A percentile compares a stretch with the other conserved stretches of the same genome.
Evolutionary conservation across 2,329 filamentous ascomycete genomes (phyloP).

Genomic region (Chrysoporthe puriensis): DNA sequence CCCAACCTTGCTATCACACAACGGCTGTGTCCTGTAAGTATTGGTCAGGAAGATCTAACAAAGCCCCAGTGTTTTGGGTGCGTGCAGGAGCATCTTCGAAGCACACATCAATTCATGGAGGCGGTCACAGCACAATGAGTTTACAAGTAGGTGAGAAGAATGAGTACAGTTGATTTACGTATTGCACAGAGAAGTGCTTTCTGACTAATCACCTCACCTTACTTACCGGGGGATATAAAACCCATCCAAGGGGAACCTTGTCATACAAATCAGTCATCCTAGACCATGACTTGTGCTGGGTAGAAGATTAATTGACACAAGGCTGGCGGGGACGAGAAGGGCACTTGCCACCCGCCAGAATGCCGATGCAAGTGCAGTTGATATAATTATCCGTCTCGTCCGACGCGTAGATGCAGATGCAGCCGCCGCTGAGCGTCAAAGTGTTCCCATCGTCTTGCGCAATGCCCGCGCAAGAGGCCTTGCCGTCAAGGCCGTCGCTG

Average conservation of each 20-base stretch:
- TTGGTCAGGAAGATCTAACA: no score
- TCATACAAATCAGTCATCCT: no score
- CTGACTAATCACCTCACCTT: neutral
- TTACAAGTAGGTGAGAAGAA: neutral
- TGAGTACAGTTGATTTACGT: neutral
- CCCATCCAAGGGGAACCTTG: neutral
- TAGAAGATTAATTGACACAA: neutral
- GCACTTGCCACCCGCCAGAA: neutral
- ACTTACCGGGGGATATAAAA: neutral
- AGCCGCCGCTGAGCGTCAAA: neutral
- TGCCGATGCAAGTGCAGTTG: neutral
- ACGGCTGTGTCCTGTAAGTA: no score
- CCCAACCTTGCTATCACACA: no score
- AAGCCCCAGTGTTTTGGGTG: no score
- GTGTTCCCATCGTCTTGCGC: neutral
- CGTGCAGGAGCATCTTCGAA: no score
- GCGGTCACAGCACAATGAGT: neutral
- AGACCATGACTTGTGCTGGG: no score
- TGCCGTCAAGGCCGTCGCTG: neutral
- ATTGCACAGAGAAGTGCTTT: neutral
- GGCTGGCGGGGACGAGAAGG: neutral
- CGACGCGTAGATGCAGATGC: neutral
- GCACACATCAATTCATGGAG: no score
- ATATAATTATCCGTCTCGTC: neutral
- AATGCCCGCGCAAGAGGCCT: neutral